Evolutionary conservation across 208 protist genomes (phyloP), one percentile per base, ranked within the genome.

Genomic region (Wallacemonas rigidus): DNA sequence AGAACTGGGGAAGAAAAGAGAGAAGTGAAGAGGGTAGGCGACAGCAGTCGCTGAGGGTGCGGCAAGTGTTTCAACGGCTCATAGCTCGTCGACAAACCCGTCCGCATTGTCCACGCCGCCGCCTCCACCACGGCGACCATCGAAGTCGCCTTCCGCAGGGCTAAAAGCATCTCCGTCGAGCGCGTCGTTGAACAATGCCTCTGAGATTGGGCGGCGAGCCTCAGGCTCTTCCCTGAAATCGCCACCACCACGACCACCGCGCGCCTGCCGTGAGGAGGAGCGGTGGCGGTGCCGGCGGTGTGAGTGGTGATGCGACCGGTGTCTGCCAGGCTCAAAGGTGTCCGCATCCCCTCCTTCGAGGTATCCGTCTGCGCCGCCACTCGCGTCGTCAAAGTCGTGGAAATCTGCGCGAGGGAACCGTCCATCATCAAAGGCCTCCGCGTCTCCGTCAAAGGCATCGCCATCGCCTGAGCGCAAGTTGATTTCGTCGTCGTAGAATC

Each of bases 201-300:
- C 60, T 9, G 36, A 4, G 40, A 65, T 11, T 4, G 60, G 60
- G 3, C 60, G 60, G 41, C 60, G 60, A 12, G 60, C 41, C 7
- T 65, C 60, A 50, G 60, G 60, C 41, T 39, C 55, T 5, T 71
- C 68, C 15, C 39, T 11, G 48, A 35, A 54, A 17, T 64, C 44
- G 47, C 53, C 57, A 47, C 15, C 26, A 17, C 26, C 17, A 47
- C 6, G 14, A n/a, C 39, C 15, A 61, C 64, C 58, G 12, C 38
- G 57, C 47, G 44, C 36, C 38, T 56, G 39, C 43, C 55, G 71
- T 11, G 58, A 67, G 55, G 72, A 62, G 62, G 39, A 56, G 54
- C 57, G 75, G 47, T 68, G 71, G n/a, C 72, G 71, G 40, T 74
- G 71, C 53, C 75, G 71, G 45, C 61, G 79, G 67, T 75, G 79